Conservation (phyloP, 2,329 filamentous ascomycete genomes). For the Sporothrix sp. region DNA sequence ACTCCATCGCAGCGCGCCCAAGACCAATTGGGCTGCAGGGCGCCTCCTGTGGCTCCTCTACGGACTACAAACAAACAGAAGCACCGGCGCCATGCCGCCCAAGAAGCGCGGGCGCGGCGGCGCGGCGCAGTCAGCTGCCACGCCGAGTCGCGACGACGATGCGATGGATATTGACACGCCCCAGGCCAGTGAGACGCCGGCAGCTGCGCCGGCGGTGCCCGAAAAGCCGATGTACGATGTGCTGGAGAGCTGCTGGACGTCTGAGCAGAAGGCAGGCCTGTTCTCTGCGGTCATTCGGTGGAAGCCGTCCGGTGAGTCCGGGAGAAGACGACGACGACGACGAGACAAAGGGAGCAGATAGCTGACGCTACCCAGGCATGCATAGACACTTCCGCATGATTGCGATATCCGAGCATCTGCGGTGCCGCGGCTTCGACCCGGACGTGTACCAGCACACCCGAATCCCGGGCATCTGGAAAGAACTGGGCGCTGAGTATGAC, state of each 20-base stretch:
- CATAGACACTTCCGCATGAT: slow-evolving; percentile 93
- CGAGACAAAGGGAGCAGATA: neutral
- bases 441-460: slow-evolving; percentile 66
- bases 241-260: slow-evolving; percentile 73
- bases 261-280: slow-evolving; percentile 86
- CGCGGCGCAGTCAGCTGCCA: slow-evolving; percentile 27
- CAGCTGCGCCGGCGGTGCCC: slow-evolving; percentile 24
- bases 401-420: slow-evolving; percentile 68
- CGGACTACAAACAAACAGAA: neutral
- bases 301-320: slow-evolving; percentile 77
- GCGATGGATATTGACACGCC: slow-evolving; percentile 51
- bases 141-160: slow-evolving; percentile 45
- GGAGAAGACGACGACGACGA: neutral
- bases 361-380: slow-evolving; percentile 48
- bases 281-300: slow-evolving; percentile 88
- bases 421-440: slow-evolving; percentile 69
- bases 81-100: slow-evolving; percentile 39
- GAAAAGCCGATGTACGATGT: slow-evolving; percentile 19
- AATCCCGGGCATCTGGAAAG: slow-evolving; percentile 86
- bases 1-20: neutral
- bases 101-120: slow-evolving; percentile 57
- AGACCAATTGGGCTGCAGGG: neutral
- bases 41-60: neutral
- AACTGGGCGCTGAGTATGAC: slow-evolving; percentile 77
- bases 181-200: slow-evolving; percentile 41